Base-by-base conservation (phyloP, 2,329 filamentous ascomycete genomes). In the Endoconidiophora laricicola region DNA sequence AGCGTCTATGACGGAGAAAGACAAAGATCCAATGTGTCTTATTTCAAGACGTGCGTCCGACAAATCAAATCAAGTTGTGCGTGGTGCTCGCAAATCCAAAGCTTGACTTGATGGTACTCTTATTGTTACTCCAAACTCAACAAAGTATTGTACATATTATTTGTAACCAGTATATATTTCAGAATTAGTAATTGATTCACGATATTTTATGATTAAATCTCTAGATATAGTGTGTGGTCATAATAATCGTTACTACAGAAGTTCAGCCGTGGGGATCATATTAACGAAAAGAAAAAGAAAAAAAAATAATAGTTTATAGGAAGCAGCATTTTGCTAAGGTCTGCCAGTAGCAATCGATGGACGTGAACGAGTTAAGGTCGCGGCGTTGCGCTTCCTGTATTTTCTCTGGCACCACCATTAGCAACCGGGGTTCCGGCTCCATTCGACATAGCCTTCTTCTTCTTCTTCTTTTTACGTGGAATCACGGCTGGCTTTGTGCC, bases 1-100 rank as follows among this genome's bases (percentile, higher is more conserved):
- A 48, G 86, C 87, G 1, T 93, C 86, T 2, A 93, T 96, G 85
- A 78, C 82, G 37, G 83, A 81, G 1, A 74, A 78, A 23, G 88
- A 96, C 56, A 70, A 69, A 44, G 76, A 76, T 49, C 86, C 91
- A 0, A 68, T 77, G 33, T 91, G 83, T 57, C 83, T 90, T 52
- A 95, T 98, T 87, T 53, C 52, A 24, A 46, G 52, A 46, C 47
- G 48, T 23, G 36, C 43, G 24, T 41, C 29, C 94, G 87, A 54
- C 81, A 91, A 47, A 80, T 76, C 43, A 61, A 64, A 3, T 18
- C 44, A 40, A 24, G 73, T 79, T 45, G 70, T 70, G 49, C 67
- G 70, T 53, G 73, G 78, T 6, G 75, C 68, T 26, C 70, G 71
- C 56, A 78, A 71, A 58, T 67, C 48, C 7, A 50, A 37, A 29